Base-by-base conservation (phyloP, 441 rosid species). In the Pelargonium cotyledonis region DNA sequence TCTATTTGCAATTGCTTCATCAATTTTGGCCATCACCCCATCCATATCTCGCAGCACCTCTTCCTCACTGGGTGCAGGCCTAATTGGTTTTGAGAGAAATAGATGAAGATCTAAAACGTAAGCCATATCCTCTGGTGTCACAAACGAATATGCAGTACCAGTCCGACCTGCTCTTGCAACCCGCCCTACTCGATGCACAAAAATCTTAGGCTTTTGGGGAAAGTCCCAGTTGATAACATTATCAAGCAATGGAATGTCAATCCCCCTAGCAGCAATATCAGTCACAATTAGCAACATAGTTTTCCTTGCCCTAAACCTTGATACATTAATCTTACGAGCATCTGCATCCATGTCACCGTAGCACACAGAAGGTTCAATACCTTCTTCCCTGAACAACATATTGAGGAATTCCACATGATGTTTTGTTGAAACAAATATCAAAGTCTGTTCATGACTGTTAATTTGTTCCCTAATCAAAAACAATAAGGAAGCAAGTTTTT, bases 291-390 rank as follows among this genome's bases (percentile, higher is more conserved):
- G 78, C 80, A 91, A 43, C 99, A 83, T 91, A 40, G 96, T 86
- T 82, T 82, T 94, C 72, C 90, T 84, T 12, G 91, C 81, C 80
- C 99, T 85, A 70, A 94, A 94, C 86, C 86, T 87, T 0, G 99
- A 87, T 66, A 91, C 72, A 44, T 89, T 89, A 72, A 91, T 94
- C 83, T 89, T 89, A 23, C 96, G 90, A 46, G 99, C 99, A 76
- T 91, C 99, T 80, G 84, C 95, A 78, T 91, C 99, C 99, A 94
- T 94, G 73, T 91, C 99, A 75, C 99, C 96, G 69, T 94, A 94
- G 72, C 96, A 91, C 5, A 91, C 90, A 76, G 97, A 91, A 58
- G 96, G 86, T 69, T 82, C 86, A 29, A 94, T 88, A 49, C 95
- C 90, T 78, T 94, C 99, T 77, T 83, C 84, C 79, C 76, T 85